A percentile compares a stretch with the other conserved stretches of the same genome.
phyloP scores from a whole-genome alignment of 495 filamentous ascomycete species.

The Xylona heveae region DNA sequence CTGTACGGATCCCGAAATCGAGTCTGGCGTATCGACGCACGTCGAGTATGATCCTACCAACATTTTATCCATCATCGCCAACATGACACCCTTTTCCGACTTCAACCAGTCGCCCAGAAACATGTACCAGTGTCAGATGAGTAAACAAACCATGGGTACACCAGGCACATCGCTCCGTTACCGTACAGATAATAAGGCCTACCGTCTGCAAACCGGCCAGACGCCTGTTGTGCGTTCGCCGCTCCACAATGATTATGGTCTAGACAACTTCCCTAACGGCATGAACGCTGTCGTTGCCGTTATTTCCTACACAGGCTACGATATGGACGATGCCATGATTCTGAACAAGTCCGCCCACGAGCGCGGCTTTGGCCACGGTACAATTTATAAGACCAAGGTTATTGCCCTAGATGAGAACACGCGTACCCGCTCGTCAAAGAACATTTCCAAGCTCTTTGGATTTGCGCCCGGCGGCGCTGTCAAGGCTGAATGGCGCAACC shows the following conservation, averaged over 20 bases:
- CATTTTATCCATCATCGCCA: slow-evolving; percentile 91
- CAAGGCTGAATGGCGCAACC: slow-evolving; percentile 36
- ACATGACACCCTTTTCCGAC: slow-evolving; percentile 97
- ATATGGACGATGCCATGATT: slow-evolving; percentile 99
- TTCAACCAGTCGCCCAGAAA: slow-evolving; percentile 98
- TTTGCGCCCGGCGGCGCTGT: slow-evolving; percentile 54
- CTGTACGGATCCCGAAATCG: slow-evolving; percentile 60
- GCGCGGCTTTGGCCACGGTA: slow-evolving; percentile 89
- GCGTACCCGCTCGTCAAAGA: slow-evolving; percentile 28
- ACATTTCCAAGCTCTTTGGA: slow-evolving; percentile 58
- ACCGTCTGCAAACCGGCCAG: slow-evolving; percentile 86
- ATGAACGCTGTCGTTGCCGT: slow-evolving; percentile 92
- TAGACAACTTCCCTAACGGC: slow-evolving; percentile 98
- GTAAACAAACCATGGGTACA: slow-evolving; percentile 97
- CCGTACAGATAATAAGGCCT: slow-evolving; percentile 92
- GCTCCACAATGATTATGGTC: slow-evolving; percentile 83
- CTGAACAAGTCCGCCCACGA: slow-evolving; percentile 96
- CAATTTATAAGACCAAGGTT: slow-evolving; percentile 93
- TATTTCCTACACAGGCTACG: slow-evolving; percentile 95
- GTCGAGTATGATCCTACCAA: slow-evolving; percentile 92
- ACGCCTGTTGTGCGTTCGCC: slow-evolving; percentile 85
- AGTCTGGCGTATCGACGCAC: slow-evolving; percentile 73
- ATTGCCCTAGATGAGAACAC: slow-evolving; percentile 56
- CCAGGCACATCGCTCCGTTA: slow-evolving; percentile 70
- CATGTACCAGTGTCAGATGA: slow-evolving; percentile 99